These are phyloP conservation scores for Clitopilus passeckerianus DNA, from an alignment of 768 basidiomycete genomes.

Conservation along the genomic window DNA sequence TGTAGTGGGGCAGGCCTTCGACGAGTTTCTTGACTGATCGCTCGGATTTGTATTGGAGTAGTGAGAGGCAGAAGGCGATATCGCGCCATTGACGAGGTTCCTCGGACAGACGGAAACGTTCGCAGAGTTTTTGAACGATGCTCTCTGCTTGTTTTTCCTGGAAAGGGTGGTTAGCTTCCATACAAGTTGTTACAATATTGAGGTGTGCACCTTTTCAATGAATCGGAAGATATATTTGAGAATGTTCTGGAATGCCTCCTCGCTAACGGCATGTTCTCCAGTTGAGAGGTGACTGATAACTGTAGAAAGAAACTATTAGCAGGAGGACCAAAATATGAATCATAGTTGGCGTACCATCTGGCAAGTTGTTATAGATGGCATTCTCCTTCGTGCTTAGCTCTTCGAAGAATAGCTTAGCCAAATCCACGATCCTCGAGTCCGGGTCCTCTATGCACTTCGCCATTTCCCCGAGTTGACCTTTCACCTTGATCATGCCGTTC, in stretches of 20 bases:
- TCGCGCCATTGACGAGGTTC: constrained; percentile 96
- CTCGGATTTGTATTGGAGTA: constrained; percentile 96
- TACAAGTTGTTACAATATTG: no score
- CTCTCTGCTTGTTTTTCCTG: constrained; percentile 98
- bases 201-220: constrained; percentile 90
- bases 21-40: constrained; percentile 94
- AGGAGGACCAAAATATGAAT: constrained; percentile 3
- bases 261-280: constrained; percentile 88
- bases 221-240: constrained; percentile 95
- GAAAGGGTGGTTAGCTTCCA: not conserved
- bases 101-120: constrained; percentile 84
- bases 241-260: constrained; percentile 87
- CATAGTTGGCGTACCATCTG: constrained; percentile 64
- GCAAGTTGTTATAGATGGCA: constrained; percentile 97
- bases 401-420: constrained; percentile 96
- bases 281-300: constrained; percentile 94
- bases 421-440: constrained; percentile 81
- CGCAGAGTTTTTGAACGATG: constrained; percentile 96
- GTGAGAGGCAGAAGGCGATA: constrained; percentile 90
- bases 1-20: constrained; percentile 88
- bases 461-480: constrained; percentile 99
- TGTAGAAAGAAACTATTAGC: constrained; percentile 18
- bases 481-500: constrained; percentile 99
- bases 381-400: constrained; percentile 97
- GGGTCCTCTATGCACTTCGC: constrained; percentile 96